Evolutionary conservation across 73 alveolate species (phyloP), one percentile per base, ranked within the genome.

Genomic region (Paramecium sonneborni): DNA sequence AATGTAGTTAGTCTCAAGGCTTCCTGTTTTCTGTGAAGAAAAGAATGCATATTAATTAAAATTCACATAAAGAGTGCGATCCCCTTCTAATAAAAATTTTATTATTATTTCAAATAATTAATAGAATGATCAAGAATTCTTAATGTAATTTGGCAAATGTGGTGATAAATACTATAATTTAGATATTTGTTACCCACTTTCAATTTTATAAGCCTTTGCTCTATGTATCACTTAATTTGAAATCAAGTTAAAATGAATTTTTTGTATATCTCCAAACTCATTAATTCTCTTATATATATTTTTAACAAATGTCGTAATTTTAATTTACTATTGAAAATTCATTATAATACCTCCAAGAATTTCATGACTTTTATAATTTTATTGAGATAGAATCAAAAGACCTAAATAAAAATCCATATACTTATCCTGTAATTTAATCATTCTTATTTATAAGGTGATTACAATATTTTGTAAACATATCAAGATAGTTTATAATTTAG

Each of bases 161-260:
- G 38, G 44, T 12, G 23, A 67, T 11, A 15, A 67, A 3, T 30
- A 67, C 15, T 67, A 24, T 12, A 67, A 67, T 67, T 67, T 67
- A 32, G 84, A 67, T 10, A 32, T 67, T 23, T 30, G 48, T n/a
- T 12, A 67, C 23, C 84, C 84, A 12, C 84, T 67, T 67, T 67
- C 84, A 67, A 67, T 67, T 26, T 24, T 67, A 67, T 24, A 67
- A 67, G 84, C 84, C 1, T 67, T 67, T 24, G 84, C 84, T 6
- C 20, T 67, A 24, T 30, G 84, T 67, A 67, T 67, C 23, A 30
- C 84, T 67, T 32, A 67, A 24, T 67, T 67, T 67, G 84, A 67
- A 32, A 10, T 26, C 23, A 67, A 67, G 84, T 24, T 67, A 67
- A 67, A 67, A 67, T 67, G 84, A 67, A 46, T 46, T 18, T 52